Base-by-base conservation (phyloP, 805 yeast species). In the Candida silvicultrix region DNA sequence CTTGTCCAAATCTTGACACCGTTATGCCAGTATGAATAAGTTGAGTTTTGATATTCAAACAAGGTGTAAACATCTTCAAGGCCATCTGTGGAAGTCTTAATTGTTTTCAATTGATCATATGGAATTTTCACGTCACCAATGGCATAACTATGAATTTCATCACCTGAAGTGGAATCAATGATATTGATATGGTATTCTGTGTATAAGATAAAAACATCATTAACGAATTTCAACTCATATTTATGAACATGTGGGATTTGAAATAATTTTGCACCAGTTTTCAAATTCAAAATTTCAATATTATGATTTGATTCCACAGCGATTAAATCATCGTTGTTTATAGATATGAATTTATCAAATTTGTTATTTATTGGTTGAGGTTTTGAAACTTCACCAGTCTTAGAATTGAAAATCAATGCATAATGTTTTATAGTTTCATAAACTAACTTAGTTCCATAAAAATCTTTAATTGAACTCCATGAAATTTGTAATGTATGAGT, bases 1-100 rank as follows among this genome's bases (percentile, higher is more conserved):
- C 69, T 65, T 2, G 45, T 23, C 82, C 82, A 77, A 10, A 44
- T 35, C 6, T 36, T 9, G 15, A 45, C 31, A 12, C 38, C 42
- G 34, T 59, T 58, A 5, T 19, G n/a, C 11, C 40, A 34, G n/a
- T 44, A 35, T 2, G 43, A 22, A 18, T 45, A 53, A 1, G 54
- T 49, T 15, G 46, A 46, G 31, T 53, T 44, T 11, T 28, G 36
- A 43, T 40, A 49, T 25, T 45, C 45, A 18, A 55, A 14, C 2
- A 58, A n/a, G 1, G 58, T 40, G 14, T 43, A 12, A 14, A 57
- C 40, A 7, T 38, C 22, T 12, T 48, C 51, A 35, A 52, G 19
- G n/a, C 55, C 58, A 37, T 53, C 44, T 1, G 50, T 51, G 2
- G 43, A 15, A 15, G 49, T 38, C 21, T 10, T 35, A 31, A 50